Conservation (phyloP, 2,329 filamentous ascomycete species). For the Penicillium sp. region DNA sequence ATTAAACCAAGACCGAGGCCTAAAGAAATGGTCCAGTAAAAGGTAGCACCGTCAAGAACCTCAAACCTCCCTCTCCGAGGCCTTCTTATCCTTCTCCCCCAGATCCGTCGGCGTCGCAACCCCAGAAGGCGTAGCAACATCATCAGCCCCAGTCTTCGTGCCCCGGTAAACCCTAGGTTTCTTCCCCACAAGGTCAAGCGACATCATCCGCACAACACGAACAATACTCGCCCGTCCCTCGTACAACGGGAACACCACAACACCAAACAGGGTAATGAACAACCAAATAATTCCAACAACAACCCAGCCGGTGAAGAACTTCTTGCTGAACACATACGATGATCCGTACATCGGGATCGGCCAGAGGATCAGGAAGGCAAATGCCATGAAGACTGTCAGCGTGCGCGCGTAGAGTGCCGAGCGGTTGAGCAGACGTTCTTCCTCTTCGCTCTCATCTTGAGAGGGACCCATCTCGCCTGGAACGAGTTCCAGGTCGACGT, state of each 20-base stretch:
- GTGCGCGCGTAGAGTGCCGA: conserved; percentile 57
- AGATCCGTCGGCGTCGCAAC: conserved; percentile 51
- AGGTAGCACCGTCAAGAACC: not conserved
- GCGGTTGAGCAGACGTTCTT: conserved; percentile 54
- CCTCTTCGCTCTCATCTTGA: conserved; percentile 43
- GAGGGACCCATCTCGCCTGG: conserved; percentile 49
- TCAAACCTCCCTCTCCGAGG: conserved; percentile 10
- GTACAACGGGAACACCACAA: conserved; percentile 78
- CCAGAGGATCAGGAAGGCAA: conserved; percentile 78
- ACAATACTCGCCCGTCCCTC: conserved; percentile 70
- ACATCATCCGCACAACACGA: conserved; percentile 62
- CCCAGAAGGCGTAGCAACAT: conserved; percentile 45
- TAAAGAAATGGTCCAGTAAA: not conserved
- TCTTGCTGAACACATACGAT: conserved; percentile 76
- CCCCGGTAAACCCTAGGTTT: conserved; percentile 34
- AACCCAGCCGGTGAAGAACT: conserved; percentile 81
- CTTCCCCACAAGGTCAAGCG: conserved; percentile 56
- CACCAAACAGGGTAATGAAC: conserved; percentile 68
- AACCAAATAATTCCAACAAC: conserved; percentile 77
- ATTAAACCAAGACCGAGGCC: not conserved
- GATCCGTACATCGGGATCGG: conserved; percentile 88
- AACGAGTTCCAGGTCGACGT: conserved; percentile 65
- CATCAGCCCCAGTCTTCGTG: conserved; percentile 37
- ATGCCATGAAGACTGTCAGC: conserved; percentile 63
- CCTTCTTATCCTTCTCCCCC: conserved; percentile 32